A percentile compares a stretch with the other conserved stretches of the same genome.
These are phyloP conservation scores for Cercospora nicotianae DNA, from an alignment of 2,329 filamentous ascomycete genomes.

Conservation along the genomic window DNA sequence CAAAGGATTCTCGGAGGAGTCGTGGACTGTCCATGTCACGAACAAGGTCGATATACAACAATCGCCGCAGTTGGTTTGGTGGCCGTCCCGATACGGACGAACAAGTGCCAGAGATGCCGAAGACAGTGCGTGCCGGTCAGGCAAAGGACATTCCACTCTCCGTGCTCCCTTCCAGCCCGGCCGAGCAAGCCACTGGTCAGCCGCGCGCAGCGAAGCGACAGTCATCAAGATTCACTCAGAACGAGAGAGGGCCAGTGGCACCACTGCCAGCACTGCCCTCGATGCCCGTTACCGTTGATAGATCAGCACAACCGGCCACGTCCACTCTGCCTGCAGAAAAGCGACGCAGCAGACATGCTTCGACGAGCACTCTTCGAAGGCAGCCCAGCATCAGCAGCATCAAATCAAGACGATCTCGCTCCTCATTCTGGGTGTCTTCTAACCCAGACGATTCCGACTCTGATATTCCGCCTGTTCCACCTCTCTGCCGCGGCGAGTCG, in stretches of 20 bases:
- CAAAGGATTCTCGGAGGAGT: slow-evolving; percentile 14
- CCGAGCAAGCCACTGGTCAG: neutral
- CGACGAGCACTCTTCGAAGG: slow-evolving; percentile 16
- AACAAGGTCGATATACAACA: slow-evolving; percentile 18
- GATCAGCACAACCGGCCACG: slow-evolving; percentile 17
- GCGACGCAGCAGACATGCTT: slow-evolving; percentile 19
- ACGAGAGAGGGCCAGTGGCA: slow-evolving; percentile 10
- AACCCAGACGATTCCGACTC: slow-evolving; percentile 29
- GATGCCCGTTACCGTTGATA: slow-evolving; percentile 18
- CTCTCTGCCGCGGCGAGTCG: slow-evolving; percentile 20
- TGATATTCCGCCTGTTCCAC: slow-evolving; percentile 26
- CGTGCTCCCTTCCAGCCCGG: neutral
- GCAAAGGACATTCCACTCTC: slow-evolving; percentile 5
- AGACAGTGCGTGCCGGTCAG: slow-evolving; percentile 15
- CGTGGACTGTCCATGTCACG: slow-evolving; percentile 15
- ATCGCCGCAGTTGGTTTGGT: slow-evolving; percentile 34
- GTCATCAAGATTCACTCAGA: neutral
- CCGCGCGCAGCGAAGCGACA: neutral
- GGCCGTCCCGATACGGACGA: slow-evolving; percentile 24
- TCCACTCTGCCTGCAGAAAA: slow-evolving; percentile 21
- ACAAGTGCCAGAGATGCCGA: slow-evolving; percentile 28
- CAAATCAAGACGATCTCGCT: slow-evolving; percentile 19
- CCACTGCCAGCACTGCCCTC: slow-evolving; percentile 22
- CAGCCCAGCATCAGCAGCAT: slow-evolving; percentile 17
- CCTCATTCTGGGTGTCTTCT: slow-evolving; percentile 28